These are phyloP conservation scores for Colletotrichum scovillei DNA, from an alignment of 2,329 filamentous ascomycete species.

Conservation along the genomic window DNA sequence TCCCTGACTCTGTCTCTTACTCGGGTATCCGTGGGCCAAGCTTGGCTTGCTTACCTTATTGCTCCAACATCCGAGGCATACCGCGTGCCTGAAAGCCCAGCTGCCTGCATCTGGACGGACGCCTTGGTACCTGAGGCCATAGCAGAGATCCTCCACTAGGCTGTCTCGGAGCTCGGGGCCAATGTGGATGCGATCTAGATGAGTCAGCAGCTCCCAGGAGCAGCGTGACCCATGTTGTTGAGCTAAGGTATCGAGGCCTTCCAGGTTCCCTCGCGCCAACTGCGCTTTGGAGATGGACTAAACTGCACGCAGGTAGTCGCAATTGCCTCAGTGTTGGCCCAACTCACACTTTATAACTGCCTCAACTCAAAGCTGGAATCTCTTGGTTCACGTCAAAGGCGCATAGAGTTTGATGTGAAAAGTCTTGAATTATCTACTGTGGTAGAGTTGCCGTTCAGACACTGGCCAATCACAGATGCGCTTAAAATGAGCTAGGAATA, in stretches of 20 bases:
- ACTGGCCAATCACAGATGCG: constrained; percentile 10
- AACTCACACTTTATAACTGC: not conserved
- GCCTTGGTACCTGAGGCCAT: constrained; percentile 30
- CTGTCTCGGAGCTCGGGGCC: constrained; percentile 22
- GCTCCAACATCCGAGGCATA: not conserved
- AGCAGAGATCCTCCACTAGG: not conserved
- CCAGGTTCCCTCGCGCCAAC: not conserved
- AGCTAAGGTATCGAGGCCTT: not conserved
- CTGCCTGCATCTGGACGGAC: not conserved
- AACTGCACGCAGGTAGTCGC: not conserved
- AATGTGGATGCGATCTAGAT: not conserved
- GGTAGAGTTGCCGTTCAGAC: not conserved
- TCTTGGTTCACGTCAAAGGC: not conserved
- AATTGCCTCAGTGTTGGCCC: not conserved
- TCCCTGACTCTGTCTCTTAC: not conserved
- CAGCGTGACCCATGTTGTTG: not conserved
- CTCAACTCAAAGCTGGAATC: not conserved
- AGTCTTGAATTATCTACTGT: not conserved
- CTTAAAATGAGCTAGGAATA: constrained; percentile 4
- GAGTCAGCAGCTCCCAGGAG: constrained; percentile 14
- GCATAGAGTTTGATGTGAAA: constrained; percentile 3
- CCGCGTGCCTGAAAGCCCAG: constrained; percentile 20
- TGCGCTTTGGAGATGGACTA: not conserved
- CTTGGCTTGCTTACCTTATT: not conserved
- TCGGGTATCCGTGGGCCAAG: not conserved